Percentiles rank a stretch among this genome's conserved stretches.
Evolutionary conservation across 2,329 filamentous ascomycete species (phyloP).

Genomic region (Emericellopsis cladophorae): DNA sequence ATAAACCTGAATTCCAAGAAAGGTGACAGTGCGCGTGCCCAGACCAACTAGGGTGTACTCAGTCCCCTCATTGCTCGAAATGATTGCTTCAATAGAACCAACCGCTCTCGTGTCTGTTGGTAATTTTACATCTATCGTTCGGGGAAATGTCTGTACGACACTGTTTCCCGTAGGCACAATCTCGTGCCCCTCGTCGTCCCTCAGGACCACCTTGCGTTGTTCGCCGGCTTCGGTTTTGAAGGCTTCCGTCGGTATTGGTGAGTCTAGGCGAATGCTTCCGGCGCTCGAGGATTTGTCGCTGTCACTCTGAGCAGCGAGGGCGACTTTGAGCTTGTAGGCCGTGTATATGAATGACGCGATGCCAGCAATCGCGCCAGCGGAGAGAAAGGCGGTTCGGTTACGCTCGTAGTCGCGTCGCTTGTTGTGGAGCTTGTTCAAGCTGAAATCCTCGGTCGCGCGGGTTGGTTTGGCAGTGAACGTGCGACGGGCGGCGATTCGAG

Average conservation of each 20-base stretch:
- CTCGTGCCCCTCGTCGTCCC: constrained; percentile 57
- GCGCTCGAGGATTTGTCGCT: constrained; percentile 8
- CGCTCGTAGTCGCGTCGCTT: constrained; percentile 35
- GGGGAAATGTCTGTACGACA: constrained; percentile 69
- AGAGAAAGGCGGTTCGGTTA: constrained; percentile 37
- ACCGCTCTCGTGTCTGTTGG: constrained; percentile 10
- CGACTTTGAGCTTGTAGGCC: constrained; percentile 35
- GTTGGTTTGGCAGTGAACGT: constrained; percentile 11
- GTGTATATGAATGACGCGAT: constrained; percentile 37
- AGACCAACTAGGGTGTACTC: constrained; percentile 85
- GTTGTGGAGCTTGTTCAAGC: constrained; percentile 33
- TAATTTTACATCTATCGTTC: constrained; percentile 50
- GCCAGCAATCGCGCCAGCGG: constrained; percentile 35
- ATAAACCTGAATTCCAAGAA: constrained; percentile 84
- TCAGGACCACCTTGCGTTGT: constrained; percentile 45
- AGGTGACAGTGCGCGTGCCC: constrained; percentile 80
- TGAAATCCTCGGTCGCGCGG: constrained; percentile 32
- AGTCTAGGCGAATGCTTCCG: constrained; percentile 22
- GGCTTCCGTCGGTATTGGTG: constrained; percentile 25
- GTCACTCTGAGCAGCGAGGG: constrained; percentile 20
- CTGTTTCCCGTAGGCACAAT: constrained; percentile 71
- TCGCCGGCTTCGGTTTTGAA: constrained; percentile 35
- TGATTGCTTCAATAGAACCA: constrained; percentile 22
- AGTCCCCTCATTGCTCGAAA: constrained; percentile 28
- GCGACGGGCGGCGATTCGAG: constrained; percentile 9